phyloP scores from a whole-genome alignment of 2,329 filamentous ascomycete species.

The Blastomyces parvus region DNA sequence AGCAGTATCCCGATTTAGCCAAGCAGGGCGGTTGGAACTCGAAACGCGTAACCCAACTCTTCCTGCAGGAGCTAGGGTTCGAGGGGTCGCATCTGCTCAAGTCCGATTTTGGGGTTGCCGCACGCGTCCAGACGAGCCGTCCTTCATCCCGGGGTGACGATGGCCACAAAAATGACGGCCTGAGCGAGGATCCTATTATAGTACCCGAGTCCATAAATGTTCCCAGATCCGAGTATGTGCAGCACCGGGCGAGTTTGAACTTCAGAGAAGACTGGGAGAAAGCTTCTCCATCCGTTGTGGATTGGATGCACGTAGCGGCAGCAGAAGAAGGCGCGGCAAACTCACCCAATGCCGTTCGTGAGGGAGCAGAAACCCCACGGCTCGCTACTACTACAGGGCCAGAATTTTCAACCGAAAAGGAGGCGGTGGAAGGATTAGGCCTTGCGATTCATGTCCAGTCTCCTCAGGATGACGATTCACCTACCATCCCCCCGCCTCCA shows the following conservation, averaged over 20 bases:
- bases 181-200: slow-evolving; percentile 30
- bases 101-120: slow-evolving; percentile 9
- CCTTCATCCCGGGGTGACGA: slow-evolving; percentile 5
- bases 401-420: slow-evolving; percentile 20
- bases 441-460: slow-evolving; percentile 36
- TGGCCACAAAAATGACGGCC: slow-evolving; percentile 18
- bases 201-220: slow-evolving; percentile 18
- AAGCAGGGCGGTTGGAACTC: slow-evolving; percentile 46
- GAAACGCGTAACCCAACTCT: slow-evolving; percentile 47
- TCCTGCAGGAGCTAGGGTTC: slow-evolving; percentile 40
- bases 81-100: slow-evolving; percentile 18
- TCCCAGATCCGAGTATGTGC: slow-evolving; percentile 25
- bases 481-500: slow-evolving; percentile 26
- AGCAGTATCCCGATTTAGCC: slow-evolving; percentile 44
- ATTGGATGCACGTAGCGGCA: slow-evolving; percentile 40
- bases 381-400: slow-evolving; percentile 15
- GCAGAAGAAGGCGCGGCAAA: slow-evolving; percentile 23
- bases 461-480: slow-evolving; percentile 22
- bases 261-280: slow-evolving; percentile 41
- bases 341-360: slow-evolving; percentile 8
- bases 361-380: slow-evolving; percentile 23
- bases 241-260: slow-evolving; percentile 36
- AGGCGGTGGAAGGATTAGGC: slow-evolving; percentile 31
- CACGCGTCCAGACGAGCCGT: slow-evolving; percentile 13
- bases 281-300: slow-evolving; percentile 41